Conservation (phyloP, 441 rosid genomes). For the Erodium trifolium region DNA sequence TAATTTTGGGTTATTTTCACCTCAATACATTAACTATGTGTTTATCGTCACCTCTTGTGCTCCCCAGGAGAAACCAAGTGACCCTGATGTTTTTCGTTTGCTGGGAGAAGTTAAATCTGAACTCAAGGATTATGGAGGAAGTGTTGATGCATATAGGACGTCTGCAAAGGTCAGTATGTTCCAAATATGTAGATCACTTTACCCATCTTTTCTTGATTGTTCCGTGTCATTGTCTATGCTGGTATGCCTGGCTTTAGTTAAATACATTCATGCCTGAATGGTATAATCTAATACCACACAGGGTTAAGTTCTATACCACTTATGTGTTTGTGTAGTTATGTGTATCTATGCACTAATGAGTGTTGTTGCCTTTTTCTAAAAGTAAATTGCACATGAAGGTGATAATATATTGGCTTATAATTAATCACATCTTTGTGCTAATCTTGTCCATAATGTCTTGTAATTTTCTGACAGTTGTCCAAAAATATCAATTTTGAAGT, state of each 20-base stretch:
- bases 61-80: constrained; percentile 63
- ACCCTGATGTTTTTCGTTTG: constrained; percentile 78
- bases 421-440: not conserved
- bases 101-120: constrained; percentile 87
- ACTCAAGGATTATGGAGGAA: constrained; percentile 80
- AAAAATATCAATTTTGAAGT: constrained; percentile 60
- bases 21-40: no score
- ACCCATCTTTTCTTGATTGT: not conserved
- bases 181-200: not conserved
- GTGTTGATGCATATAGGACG: constrained; percentile 66
- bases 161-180: constrained; percentile 45
- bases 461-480: constrained; percentile 40
- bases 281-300: not conserved
- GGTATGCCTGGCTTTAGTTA: not conserved
- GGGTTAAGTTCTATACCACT: not conserved
- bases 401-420: not conserved
- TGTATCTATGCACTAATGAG: not conserved
- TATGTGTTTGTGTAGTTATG: not conserved
- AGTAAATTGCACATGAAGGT: not conserved
- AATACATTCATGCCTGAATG: not conserved
- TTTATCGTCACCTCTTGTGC: no score
- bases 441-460: constrained; percentile 11
- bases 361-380: constrained; percentile 5
- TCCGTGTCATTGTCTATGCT: not conserved
- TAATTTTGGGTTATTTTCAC: no score